These are phyloP conservation scores for Ogataea neopini DNA, from an alignment of 805 yeast species.

Conservation along the genomic window DNA sequence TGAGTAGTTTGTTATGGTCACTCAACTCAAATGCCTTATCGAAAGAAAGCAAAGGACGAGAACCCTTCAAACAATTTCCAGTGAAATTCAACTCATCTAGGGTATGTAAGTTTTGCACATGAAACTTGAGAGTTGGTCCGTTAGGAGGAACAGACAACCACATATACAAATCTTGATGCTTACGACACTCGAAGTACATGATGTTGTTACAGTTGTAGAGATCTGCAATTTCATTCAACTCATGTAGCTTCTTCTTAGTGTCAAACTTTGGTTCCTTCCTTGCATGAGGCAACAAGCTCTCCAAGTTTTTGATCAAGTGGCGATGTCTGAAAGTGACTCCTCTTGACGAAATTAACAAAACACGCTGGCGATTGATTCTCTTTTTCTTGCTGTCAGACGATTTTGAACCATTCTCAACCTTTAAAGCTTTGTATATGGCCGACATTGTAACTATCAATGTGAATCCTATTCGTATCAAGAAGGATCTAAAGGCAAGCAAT, in stretches of 20 bases:
- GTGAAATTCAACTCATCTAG: slow-evolving; percentile 95
- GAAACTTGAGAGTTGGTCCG: slow-evolving; percentile 95
- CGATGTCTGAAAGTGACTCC: slow-evolving; percentile 96
- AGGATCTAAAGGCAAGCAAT: no score
- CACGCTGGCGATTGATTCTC: slow-evolving; percentile 84
- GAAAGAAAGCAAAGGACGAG: slow-evolving; percentile 90
- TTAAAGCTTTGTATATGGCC: slow-evolving; percentile 67
- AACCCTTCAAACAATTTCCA: slow-evolving; percentile 93
- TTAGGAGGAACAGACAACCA: slow-evolving; percentile 97
- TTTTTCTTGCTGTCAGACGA: slow-evolving; percentile 40
- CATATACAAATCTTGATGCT: slow-evolving; percentile 90
- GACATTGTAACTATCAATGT: no score
- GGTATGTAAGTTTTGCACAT: slow-evolving; percentile 92
- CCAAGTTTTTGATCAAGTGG: slow-evolving; percentile 82
- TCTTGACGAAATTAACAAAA: slow-evolving; percentile 85
- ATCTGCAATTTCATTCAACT: slow-evolving; percentile 94
- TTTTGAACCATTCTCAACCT: slow-evolving; percentile 38
- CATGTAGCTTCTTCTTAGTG: slow-evolving; percentile 83
- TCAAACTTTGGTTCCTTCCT: slow-evolving; percentile 96
- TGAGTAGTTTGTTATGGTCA: slow-evolving; percentile 68
- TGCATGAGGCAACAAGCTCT: slow-evolving; percentile 84
- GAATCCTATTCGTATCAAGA: no score
- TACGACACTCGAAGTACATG: slow-evolving; percentile 91
- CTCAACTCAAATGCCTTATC: slow-evolving; percentile 75
- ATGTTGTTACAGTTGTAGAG: slow-evolving; percentile 95